phyloP scores from a whole-genome alignment of 148 eudicot genomes.

The Hydrangea macrophylla region DNA sequence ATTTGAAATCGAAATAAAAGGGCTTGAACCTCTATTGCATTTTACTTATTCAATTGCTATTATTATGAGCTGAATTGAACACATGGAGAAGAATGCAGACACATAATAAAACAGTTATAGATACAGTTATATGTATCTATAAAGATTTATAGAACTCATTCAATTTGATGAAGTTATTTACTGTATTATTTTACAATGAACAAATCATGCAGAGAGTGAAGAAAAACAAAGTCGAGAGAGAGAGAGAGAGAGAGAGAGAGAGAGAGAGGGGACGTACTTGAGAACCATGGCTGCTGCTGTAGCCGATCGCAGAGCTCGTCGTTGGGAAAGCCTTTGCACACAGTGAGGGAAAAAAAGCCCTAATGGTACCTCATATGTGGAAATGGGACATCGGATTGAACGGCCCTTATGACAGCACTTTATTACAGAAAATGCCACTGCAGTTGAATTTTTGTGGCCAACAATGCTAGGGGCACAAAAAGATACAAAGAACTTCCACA shows the following conservation, averaged over 20 bases:
- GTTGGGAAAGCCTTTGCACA: neutral
- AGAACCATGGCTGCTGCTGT: neutral
- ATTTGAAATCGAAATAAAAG: neutral
- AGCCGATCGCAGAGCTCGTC: neutral
- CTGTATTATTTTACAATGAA: neutral
- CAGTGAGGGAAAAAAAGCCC: neutral
- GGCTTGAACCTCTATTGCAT: neutral
- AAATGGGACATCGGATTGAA: neutral
- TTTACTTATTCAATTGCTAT: too few relatives aligned
- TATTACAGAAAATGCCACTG: neutral
- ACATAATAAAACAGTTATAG: too few relatives aligned
- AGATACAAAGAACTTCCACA: too few relatives aligned
- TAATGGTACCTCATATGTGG: neutral
- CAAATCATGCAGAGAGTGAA: neutral
- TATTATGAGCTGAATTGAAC: neutral
- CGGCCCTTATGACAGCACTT: neutral
- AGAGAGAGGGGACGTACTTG: neutral
- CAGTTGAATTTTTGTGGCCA: neutral
- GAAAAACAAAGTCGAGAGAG: neutral
- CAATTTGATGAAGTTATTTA: neutral
- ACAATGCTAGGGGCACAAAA: too few relatives aligned
- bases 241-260: neutral
- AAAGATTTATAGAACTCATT: neutral
- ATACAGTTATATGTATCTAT: neutral
- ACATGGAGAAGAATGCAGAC: neutral